phyloP scores from a whole-genome alignment of 768 basidiomycete species.

The Galerina marginata region DNA sequence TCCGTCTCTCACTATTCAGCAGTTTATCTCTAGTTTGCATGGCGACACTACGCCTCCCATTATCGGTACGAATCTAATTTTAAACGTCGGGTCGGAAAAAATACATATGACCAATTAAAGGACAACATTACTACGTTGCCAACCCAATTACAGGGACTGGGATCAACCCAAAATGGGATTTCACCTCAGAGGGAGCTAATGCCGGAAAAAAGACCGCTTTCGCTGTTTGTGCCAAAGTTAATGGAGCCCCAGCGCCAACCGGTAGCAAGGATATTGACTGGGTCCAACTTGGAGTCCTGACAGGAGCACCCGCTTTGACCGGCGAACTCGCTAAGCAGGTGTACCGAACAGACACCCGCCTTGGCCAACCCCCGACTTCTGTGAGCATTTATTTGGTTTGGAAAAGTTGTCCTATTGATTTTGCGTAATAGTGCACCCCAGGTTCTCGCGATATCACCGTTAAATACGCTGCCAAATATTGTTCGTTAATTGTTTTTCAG shows the following conservation, averaged over 20 bases:
- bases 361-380: constrained; percentile 56
- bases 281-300: constrained; percentile 47
- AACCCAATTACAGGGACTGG: constrained; percentile 47
- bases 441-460: constrained; percentile 45
- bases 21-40: constrained; percentile 23
- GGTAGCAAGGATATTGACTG: constrained; percentile 51
- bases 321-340: constrained; percentile 40
- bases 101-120: constrained; percentile 10
- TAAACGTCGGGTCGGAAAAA: neutral
- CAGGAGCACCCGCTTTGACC: constrained; percentile 40
- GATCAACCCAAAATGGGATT: constrained; percentile 57
- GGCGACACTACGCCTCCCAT: constrained; percentile 21
- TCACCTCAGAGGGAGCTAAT: constrained; percentile 43
- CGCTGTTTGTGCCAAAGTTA: constrained; percentile 46
- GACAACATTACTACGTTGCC: constrained; percentile 59
- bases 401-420: neutral
- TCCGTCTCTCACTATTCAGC: constrained; percentile 15
- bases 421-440: constrained; percentile 32
- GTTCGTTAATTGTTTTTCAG: constrained; percentile 30
- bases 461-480: constrained; percentile 53
- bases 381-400: constrained; percentile 21
- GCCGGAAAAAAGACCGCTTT: constrained; percentile 44
- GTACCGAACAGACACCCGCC: constrained; percentile 54
- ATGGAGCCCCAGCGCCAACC: constrained; percentile 41
- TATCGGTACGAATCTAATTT: constrained; percentile 32